These are phyloP conservation scores for Macrolepiota albuminosa DNA, from an alignment of 768 basidiomycete genomes.

Conservation along the genomic window DNA sequence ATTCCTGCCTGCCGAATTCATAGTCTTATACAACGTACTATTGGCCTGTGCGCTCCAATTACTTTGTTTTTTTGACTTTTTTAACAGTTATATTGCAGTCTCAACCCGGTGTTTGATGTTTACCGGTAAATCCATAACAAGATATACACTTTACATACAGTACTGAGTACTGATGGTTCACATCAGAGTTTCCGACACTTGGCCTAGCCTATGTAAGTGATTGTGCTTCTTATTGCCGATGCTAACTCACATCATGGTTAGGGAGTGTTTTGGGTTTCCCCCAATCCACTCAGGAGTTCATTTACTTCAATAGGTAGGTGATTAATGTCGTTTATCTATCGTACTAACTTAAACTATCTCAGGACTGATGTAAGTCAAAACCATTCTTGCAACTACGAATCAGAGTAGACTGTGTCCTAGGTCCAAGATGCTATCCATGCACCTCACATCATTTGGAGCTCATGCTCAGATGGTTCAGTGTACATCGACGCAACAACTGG, in stretches of 20 bases:
- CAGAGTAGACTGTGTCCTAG: slow-evolving; percentile 13
- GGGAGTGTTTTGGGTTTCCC: slow-evolving; percentile 69
- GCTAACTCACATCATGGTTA: slow-evolving; percentile 9
- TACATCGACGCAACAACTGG: slow-evolving; percentile 42
- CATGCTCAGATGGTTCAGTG: slow-evolving; percentile 48
- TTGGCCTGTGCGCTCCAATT: slow-evolving; percentile 34
- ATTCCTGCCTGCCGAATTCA: slow-evolving; percentile 41
- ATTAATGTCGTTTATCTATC: not conserved
- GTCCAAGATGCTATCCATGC: slow-evolving; percentile 58
- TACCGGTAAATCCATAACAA: slow-evolving; percentile 32
- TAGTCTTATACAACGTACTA: slow-evolving; percentile 42
- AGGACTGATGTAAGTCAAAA: slow-evolving; percentile 30
- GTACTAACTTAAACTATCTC: not conserved
- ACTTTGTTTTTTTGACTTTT: not conserved
- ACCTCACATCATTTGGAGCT: slow-evolving; percentile 53
- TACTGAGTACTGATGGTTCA: not conserved
- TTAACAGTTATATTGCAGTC: slow-evolving; percentile 20
- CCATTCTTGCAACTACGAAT: not conserved
- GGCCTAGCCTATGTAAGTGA: slow-evolving; percentile 39
- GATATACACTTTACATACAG: not conserved
- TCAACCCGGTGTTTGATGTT: slow-evolving; percentile 54
- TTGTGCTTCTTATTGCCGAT: not conserved
- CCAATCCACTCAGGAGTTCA: slow-evolving; percentile 49
- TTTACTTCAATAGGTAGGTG: slow-evolving; percentile 48
- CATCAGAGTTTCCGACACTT: slow-evolving; percentile 46